A percentile compares a stretch with the other conserved stretches of the same genome.
These are phyloP conservation scores for Colletotrichum simmondsii DNA, from an alignment of 2,329 filamentous ascomycete genomes.

Conservation along the genomic window DNA sequence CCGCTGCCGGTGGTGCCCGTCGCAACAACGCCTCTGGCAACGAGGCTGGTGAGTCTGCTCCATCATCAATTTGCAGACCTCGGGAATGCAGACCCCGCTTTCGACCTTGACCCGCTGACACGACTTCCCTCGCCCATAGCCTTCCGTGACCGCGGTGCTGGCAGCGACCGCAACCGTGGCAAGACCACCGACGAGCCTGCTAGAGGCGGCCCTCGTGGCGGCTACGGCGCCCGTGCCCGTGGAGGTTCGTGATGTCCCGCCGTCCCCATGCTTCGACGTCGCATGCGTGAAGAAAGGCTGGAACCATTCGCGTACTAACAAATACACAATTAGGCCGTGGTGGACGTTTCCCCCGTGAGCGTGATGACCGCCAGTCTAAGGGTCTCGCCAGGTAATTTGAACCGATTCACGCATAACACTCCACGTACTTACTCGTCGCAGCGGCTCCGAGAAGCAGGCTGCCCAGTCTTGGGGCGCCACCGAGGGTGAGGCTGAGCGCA, in stretches of 20 bases:
- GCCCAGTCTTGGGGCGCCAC: slow-evolving; percentile 89
- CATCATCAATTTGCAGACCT: slow-evolving; percentile 17
- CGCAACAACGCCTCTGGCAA: slow-evolving; percentile 76
- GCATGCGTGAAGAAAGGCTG: neutral
- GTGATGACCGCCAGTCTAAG: slow-evolving; percentile 67
- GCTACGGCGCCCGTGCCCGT: slow-evolving; percentile 71
- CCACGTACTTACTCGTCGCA: slow-evolving; percentile 47
- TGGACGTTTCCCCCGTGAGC: slow-evolving; percentile 61
- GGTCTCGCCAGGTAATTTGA: slow-evolving; percentile 55
- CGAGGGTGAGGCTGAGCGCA: slow-evolving; percentile 85
- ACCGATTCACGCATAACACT: neutral
- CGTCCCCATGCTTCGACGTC: neutral
- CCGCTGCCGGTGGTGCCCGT: slow-evolving; percentile 54
- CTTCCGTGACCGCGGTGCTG: slow-evolving; percentile 89
- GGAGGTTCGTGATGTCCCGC: slow-evolving; percentile 57
- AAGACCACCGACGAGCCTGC: slow-evolving; percentile 78
- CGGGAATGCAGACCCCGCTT: slow-evolving; percentile 31
- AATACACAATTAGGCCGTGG: slow-evolving; percentile 58
- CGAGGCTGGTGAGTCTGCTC: slow-evolving; percentile 81
- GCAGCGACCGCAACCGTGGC: slow-evolving; percentile 83
- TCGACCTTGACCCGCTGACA: slow-evolving; percentile 19
- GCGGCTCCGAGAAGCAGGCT: slow-evolving; percentile 87
- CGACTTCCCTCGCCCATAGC: slow-evolving; percentile 60
- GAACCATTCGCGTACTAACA: slow-evolving; percentile 15
- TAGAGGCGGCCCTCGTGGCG: slow-evolving; percentile 63